Percentiles rank a stretch among this genome's conserved stretches.
phyloP scores from a whole-genome alignment of 1,139 yeast species.

The Candida tetrigidarum region DNA sequence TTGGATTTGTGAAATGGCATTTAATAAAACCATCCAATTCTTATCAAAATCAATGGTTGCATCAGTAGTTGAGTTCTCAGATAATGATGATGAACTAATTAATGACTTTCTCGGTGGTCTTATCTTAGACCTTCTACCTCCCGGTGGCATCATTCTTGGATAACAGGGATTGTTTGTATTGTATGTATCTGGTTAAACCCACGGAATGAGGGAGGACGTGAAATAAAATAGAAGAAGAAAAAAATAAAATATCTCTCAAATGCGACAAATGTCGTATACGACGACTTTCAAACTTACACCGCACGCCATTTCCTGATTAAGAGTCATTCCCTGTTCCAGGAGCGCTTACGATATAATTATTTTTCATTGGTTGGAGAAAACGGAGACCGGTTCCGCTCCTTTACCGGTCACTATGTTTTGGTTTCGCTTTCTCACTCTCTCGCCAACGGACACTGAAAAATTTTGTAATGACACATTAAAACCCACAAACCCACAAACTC shows the following conservation, averaged over 20 bases:
- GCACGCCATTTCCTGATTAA: background rate
- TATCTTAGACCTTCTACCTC: constrained; percentile 60
- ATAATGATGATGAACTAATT: constrained; percentile 25
- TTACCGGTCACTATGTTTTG: background rate
- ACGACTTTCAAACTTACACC: no score
- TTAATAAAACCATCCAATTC: constrained; percentile 72
- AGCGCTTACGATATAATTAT: background rate
- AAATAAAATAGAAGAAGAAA: no score
- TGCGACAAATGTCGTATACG: no score
- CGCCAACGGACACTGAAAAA: background rate
- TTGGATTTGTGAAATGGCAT: constrained; percentile 79
- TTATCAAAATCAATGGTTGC: constrained; percentile 61
- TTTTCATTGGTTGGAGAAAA: background rate
- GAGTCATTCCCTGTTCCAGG: background rate
- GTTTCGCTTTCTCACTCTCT: background rate
- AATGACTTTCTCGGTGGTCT: constrained; percentile 71
- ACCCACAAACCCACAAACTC: background rate
- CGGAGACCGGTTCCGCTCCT: background rate
- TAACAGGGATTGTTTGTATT: no score
- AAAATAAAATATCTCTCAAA: no score
- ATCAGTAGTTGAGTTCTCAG: constrained; percentile 17
- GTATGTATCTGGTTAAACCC: no score
- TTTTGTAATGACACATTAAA: background rate
- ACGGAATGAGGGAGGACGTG: no score
- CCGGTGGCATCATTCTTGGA: constrained; percentile 40